Evolutionary conservation across 2,329 filamentous ascomycete species (phyloP), one percentile per base, ranked within the genome.

Genomic region (Trichoderma aggressivum): DNA sequence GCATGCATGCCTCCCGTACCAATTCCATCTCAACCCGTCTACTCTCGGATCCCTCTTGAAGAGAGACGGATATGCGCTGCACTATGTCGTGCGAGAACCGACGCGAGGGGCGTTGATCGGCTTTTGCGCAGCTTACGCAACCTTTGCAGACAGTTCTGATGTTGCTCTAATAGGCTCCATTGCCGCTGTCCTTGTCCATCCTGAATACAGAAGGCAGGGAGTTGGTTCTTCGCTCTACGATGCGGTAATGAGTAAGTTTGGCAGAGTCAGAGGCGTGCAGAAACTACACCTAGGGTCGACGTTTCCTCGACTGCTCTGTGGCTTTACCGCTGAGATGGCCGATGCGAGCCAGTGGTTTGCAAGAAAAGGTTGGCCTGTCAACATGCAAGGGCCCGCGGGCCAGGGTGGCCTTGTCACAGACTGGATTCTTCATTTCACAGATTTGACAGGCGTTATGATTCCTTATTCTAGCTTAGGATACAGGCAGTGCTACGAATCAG

Each of bases 61-160:
- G 70, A 84, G 87, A 55, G 84, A 86, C 69, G 88, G 87, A 50
- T 89, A 87, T 73, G 82, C 84, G 10, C 86, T 86, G 80, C 87
- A 90, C 77, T 88, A 87, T 73, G 80, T 88, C 34, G 86, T 89
- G 32, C 83, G 84, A 62, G 82, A 86, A n/a, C 82, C 84, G 2
- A 77, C 77, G 12, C 77, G 77, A 8, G 70, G 71, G 11, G 80
- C 82, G 43, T 74, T 87, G 28, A 76, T 90, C 47, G 88, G 87
- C 0, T 89, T 90, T 73, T 89, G 87, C 75, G 87, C 87, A 11
- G 89, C 87, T 10, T 90, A 87, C 75, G 86, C 87, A 34, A 88
- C 86, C 5, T 89, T 87, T 77, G 83, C 85, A 59, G 85, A 88
- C 73, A 84, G 82, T 50, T 84, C 82, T 24, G 85, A 88, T 73